Evolutionary conservation across 2,329 filamentous ascomycete genomes (phyloP), one percentile per base, ranked within the genome.

Genomic region (Colletotrichum costaricense): DNA sequence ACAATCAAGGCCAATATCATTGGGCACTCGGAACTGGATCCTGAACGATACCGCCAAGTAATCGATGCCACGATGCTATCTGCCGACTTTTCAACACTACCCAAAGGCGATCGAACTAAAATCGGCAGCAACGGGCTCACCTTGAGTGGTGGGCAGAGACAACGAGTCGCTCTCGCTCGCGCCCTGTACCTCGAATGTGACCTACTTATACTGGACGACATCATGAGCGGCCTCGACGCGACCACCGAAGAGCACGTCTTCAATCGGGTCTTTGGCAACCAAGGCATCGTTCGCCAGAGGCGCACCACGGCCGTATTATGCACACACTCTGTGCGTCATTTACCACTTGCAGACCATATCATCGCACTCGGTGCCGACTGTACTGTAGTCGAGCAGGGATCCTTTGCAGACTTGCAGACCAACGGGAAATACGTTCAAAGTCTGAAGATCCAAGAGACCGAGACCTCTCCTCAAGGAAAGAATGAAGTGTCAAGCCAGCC

Each of bases 341-440:
- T 88, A 1, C 82, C 84, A 0, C 77, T 79, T 0, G 84, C 86
- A 2, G 82, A 88, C 57, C 81, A 85, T 49, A 82, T 89, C 8
- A 81, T 88, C 64, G 84, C 82, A 0, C 80, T 89, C 0, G 81
- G 81, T 2, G 73, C 74, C 11, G 78, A 82, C 2, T 85, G 86
- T 0, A 80, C 75, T 2, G 76, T 88, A 19, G 71, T 83, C 1
- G 85, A 88, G 35, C 83, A 88, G 42, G 82, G 82, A 3, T 80
- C 76, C 0, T 88, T 85, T 57, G 63, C 78, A 6, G 76, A 83
- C 6, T 79, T 88, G 1, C 77, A 82, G 58, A 70, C 74, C 1
- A 83, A 82, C 52, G 78, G 81, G 19, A 81, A 80, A 28, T 86
- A 86, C 55, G 79, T 86, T 0, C 77, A 82, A 22, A 81, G 80